Evolutionary conservation across 148 eudicot genomes (phyloP), one percentile per base, ranked within the genome.

Genomic region (Amaranthus hypochondriacus): DNA sequence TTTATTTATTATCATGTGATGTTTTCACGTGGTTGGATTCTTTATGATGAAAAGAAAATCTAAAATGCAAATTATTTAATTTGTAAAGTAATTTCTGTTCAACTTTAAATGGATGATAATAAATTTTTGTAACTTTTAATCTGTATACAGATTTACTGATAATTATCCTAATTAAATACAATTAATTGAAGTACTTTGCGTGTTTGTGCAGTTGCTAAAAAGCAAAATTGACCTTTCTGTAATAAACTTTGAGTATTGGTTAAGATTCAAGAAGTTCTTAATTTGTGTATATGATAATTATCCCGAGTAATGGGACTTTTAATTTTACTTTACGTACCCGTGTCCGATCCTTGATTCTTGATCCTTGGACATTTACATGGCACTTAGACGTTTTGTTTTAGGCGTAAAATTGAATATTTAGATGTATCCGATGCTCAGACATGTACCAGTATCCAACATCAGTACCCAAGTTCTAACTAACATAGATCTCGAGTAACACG

Each of bases 21-120:
- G 86, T 81, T 77, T 79, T 80, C 82, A 77, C 81, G 59, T 77
- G 80, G 79, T 54, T 63, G 67, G 77, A 73, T 79, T 75, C 75
- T 72, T 42, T 63, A 76, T 15, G 72, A 48, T 54, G 42, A 14
- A 7, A 47, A 4, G 65, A 62, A 73, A 67, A 11, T 61, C 21
- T 6, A 9, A 7, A 43, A 39, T 8, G 48, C 12, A 60, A 18
- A 57, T 13, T 57, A 66, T 14, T 5, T 3, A 15, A 50, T 48
- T 15, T 54, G 6, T 18, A 39, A 67, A 42, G 58, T 14, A 51
- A 48, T 12, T 70, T 39, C 66, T 69, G 69, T 56, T 60, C 52
- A 75, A 53, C 78, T 74, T 74, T 79, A 68, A 39, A 68, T 61
- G 47, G 50, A 39, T 54, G 18, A 18, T 18, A 14, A 53, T 48